Base-by-base conservation (phyloP, 2,329 filamentous ascomycete species). In the Aspergillus sp. region DNA sequence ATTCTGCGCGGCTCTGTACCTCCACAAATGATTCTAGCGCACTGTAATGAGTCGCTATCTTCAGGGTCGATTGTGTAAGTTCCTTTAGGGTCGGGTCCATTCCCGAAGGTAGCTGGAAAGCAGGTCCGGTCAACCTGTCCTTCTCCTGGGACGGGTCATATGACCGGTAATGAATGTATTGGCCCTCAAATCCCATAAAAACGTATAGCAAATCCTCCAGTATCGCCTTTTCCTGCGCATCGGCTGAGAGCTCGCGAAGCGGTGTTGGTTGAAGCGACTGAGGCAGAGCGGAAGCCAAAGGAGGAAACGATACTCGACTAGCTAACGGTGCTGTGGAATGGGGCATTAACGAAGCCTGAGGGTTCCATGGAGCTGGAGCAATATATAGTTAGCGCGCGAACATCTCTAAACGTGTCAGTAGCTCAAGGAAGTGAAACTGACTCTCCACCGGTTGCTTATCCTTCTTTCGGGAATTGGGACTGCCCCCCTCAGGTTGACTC, bases 121-220 rank as follows among this genome's bases (percentile, higher is more conserved):
- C 80, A 1, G 95, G 95, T 0, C 95, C 95, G 5, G 89, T 85
- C 53, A 99, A 81, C 13, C 93, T 88, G 70, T 96, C 92, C 70
- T 94, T 91, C 78, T 99, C 95, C 55, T 91, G 87, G 3, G 84
- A 80, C 0, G 93, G 92, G 67, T 97, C 89, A 74, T 96, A 98
- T 8, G 86, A 85, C 60, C 85, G 85, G 73, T 92, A 98, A 58
- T 91, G 90, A 63, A 99, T 91, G 73, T 98, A 98, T 75, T 97
- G 92, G n/a, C 95, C 95, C 77, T 99, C 95, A 65, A 92, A 97
- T 23, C 95, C 95, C 93, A 99, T 97, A 69, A 98, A 96, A 5
- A 96, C 92, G 72, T 94, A 97, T 38, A 98, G 78, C 15, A 99
- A 79, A 69, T 99, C 95, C 68, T 97, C 93, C 47, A 98, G 82